Conservation (phyloP, 306 rosid genomes). For the Astragalus glycyphyllos region DNA sequence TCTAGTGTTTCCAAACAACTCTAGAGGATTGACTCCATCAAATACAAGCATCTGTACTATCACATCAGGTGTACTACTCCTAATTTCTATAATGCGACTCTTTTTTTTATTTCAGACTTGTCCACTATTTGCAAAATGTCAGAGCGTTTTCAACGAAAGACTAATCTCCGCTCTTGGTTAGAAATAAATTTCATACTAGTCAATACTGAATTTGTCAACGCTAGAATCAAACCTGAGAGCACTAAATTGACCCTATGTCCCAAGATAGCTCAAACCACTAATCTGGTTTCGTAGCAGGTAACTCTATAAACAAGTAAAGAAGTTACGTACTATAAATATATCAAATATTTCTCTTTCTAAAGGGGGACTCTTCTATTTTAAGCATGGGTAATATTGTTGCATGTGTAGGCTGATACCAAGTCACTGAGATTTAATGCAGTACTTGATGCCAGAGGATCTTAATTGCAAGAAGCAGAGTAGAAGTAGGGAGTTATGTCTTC, state of each 20-base stretch:
- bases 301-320: slow-evolving; percentile 17
- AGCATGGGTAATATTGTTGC: slow-evolving; percentile 43
- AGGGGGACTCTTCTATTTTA: slow-evolving; percentile 32
- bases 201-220: too few species aligned
- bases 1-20: background rate
- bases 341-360: slow-evolving; percentile 31
- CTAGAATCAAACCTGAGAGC: too few species aligned
- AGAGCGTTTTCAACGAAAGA: too few species aligned
- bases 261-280: too few species aligned
- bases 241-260: too few species aligned
- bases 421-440: slow-evolving; percentile 29
- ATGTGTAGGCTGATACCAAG: slow-evolving; percentile 37
- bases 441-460: slow-evolving; percentile 32
- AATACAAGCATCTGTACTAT: slow-evolving; percentile 22
- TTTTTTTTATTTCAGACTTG: background rate
- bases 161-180: too few species aligned
- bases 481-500: slow-evolving; percentile 38
- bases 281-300: background rate
- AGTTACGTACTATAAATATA: background rate
- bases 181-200: too few species aligned
- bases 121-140: too few species aligned
- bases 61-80: too few species aligned
- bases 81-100: background rate
- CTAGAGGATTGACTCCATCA: background rate
- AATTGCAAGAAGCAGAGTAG: slow-evolving; percentile 41